These are phyloP conservation scores for Fusarium abutilonis DNA, from an alignment of 2,329 filamentous ascomycete genomes.

Conservation along the genomic window DNA sequence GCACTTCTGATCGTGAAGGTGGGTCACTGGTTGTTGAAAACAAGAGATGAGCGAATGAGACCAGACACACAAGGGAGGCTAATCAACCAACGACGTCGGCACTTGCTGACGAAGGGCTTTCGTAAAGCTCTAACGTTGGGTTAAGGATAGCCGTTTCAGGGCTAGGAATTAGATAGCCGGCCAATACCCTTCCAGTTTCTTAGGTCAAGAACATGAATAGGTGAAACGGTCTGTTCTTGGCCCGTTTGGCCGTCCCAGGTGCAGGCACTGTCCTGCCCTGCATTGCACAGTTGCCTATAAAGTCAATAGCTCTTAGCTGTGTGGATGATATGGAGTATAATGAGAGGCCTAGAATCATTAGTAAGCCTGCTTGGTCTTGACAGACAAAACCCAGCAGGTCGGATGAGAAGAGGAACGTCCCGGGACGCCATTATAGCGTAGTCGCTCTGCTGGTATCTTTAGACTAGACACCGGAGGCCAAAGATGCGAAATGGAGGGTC, in stretches of 20 bases:
- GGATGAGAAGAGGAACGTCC: conserved; percentile 38
- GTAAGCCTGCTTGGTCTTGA: not conserved
- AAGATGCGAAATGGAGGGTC: conserved; percentile 3
- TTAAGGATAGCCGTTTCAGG: not conserved
- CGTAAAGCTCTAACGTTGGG: not conserved
- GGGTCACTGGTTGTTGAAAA: conserved; percentile 7
- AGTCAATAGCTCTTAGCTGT: not conserved
- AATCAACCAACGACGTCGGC: conserved; percentile 17
- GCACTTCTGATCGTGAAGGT: conserved; percentile 5
- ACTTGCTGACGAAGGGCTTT: conserved; percentile 30
- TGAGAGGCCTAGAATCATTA: not conserved
- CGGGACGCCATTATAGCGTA: conserved; percentile 39
- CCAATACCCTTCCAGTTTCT: not conserved
- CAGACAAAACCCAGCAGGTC: conserved; percentile 32
- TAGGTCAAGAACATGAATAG: conserved; percentile 2
- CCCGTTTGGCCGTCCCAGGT: not conserved
- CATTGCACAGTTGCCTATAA: not conserved
- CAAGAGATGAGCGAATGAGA: not conserved
- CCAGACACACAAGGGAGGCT: not conserved
- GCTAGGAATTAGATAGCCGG: not conserved
- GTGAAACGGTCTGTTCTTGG: not conserved
- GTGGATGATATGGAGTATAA: not conserved
- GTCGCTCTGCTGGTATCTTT: conserved; percentile 30
- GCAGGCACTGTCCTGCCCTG: not conserved
- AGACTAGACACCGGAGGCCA: conserved; percentile 11